Percentiles rank a stretch among this genome's conserved stretches.
phyloP scores from a whole-genome alignment of 257 asterid genomes.

The Osmanthus fragrans region DNA sequence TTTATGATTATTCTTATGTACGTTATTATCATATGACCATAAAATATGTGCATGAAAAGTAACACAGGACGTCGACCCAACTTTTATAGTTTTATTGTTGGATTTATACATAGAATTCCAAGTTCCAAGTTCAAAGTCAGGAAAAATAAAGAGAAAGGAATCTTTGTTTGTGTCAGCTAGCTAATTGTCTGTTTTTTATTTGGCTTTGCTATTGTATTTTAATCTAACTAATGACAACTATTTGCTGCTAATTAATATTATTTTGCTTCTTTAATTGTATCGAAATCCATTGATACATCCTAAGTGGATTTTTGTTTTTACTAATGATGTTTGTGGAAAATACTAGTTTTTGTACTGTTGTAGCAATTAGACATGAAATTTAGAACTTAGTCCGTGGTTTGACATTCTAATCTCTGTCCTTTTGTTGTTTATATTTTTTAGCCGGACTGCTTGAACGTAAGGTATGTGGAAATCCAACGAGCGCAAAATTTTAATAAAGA shows the following conservation, averaged over 20 bases:
- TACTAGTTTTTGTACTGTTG: constrained; percentile 19
- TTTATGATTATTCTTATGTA: background rate
- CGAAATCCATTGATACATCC: constrained; percentile 63
- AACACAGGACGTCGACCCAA: constrained; percentile 21
- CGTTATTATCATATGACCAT: background rate
- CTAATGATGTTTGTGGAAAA: constrained; percentile 22
- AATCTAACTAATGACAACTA: constrained; percentile 25
- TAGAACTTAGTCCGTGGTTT: constrained; percentile 31
- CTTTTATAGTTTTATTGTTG: constrained; percentile 43
- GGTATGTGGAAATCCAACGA: background rate
- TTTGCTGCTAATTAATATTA: constrained; percentile 18
- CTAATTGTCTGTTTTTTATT: constrained; percentile 26
- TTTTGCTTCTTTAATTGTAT: constrained; percentile 45
- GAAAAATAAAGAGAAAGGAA: constrained; percentile 17
- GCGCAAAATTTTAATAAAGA: background rate
- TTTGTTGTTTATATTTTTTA: constrained; percentile 40
- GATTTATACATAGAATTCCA: constrained; percentile 23
- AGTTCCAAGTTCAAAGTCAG: background rate
- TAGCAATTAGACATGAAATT: constrained; percentile 26
- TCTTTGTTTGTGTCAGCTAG: constrained; percentile 46
- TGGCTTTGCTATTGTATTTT: constrained; percentile 7
- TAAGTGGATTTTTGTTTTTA: constrained; percentile 45
- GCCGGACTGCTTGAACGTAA: constrained; percentile 34
- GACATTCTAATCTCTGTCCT: constrained; percentile 46
- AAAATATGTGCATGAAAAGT: background rate